Evolutionary conservation across 2,329 filamentous ascomycete species (phyloP).

Genomic region (Cladosporium sphaerospermum): DNA sequence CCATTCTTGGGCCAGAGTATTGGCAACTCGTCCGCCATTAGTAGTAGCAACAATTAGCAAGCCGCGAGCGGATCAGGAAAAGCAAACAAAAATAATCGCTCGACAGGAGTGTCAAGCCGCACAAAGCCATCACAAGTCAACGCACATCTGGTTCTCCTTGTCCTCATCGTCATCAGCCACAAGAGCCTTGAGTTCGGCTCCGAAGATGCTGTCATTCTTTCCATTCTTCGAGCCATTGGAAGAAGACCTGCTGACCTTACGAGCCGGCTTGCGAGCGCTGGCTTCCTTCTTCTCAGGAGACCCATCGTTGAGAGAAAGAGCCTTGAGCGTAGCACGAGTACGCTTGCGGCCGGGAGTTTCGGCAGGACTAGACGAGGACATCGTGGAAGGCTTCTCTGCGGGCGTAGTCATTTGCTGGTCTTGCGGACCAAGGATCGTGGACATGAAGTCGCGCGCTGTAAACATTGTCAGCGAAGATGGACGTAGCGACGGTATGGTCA

Average conservation of each 20-base stretch:
- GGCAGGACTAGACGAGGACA: constrained; percentile 16
- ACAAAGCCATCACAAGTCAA: constrained; percentile 1
- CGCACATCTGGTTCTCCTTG: constrained; percentile 11
- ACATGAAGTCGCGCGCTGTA: constrained; percentile 25
- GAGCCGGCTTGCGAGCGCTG: constrained; percentile 12
- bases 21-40: neutral
- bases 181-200: neutral
- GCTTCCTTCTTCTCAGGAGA: constrained; percentile 21
- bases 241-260: constrained; percentile 21
- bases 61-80: too few species aligned
- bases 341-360: constrained; percentile 22
- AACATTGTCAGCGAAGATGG: constrained; percentile 8
- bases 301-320: constrained; percentile 18
- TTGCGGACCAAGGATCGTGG: constrained; percentile 18
- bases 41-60: neutral
- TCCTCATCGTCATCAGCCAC: constrained; percentile 3
- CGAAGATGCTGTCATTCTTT: neutral
- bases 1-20: neutral
- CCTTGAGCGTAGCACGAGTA: constrained; percentile 21
- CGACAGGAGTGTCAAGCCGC: neutral
- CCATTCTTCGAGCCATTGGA: neutral
- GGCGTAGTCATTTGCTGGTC: neutral
- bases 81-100: neutral
- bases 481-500: neutral
- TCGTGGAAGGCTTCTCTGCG: constrained; percentile 11